Evolutionary conservation across 1,284 basidiomycete species (phyloP), one percentile per base, ranked within the genome.

Genomic region (Cryptococcus depauperatus): DNA sequence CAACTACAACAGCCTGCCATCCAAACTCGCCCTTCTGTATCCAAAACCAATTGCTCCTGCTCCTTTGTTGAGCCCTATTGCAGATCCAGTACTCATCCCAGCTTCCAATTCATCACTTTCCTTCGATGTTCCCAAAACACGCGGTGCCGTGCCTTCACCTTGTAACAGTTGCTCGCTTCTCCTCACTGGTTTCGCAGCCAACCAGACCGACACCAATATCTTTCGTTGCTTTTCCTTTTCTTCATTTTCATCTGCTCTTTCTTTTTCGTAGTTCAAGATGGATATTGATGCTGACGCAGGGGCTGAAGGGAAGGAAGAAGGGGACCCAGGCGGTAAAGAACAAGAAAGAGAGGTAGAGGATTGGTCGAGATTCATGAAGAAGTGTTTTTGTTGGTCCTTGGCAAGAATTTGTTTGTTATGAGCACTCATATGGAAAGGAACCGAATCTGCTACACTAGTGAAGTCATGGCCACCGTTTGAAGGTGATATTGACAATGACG

Each of bases 21-120:
- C 39, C 27, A 41, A 41, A 30, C 39, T 41, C 39, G 39, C 39
- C 39, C 39, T 21, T 22, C 39, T 27, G 11, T 27, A 41, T 23
- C 16, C 35, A 21, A 8, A 41, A n/a, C n/a, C n/a, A n/a, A n/a
- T n/a, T n/a, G n/a, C n/a, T 10, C 39, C 39, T 28, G 18, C n/a
- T 9, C n/a, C n/a, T 7, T 30, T 16, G 10, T 41, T 18, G 26
- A 16, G 18, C 28, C 27, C 27, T 8, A 26, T 41, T 9, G 16
- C 26, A n/a, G 10, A 14, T 4, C 39, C 28, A 14, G 27, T 29
- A n/a, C 39, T 30, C 5, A 22, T 21, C 28, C 39, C 39, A 18
- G 39, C 16, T 18, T 28, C 30, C 27, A 25, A 25, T 13, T 11
- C 26, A 14, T 16, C 14, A 3, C 23, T 28, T 18, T 18, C 26